Percentiles rank a stretch among this genome's conserved stretches.
These are phyloP conservation scores for Myxozyma monticola DNA, from an alignment of 805 yeast genomes.

Conservation along the genomic window DNA sequence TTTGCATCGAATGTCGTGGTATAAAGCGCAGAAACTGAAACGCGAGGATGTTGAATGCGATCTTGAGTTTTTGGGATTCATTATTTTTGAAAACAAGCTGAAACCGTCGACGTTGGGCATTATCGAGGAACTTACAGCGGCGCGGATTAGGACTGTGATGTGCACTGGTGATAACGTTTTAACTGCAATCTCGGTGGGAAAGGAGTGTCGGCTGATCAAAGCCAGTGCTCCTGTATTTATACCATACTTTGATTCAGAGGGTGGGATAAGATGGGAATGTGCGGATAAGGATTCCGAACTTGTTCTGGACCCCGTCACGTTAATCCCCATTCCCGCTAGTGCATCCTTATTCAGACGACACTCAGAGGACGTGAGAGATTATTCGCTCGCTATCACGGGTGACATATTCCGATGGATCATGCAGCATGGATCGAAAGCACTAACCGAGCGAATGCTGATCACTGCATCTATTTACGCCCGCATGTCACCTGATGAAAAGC, in stretches of 20 bases:
- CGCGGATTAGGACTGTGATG: conserved; percentile 83
- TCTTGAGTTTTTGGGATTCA: conserved; percentile 79
- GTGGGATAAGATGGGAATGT: conserved; percentile 42
- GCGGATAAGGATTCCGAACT: conserved; percentile 48
- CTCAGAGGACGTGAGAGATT: conserved; percentile 42
- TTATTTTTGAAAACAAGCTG: conserved; percentile 87
- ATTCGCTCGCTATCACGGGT: conserved; percentile 84
- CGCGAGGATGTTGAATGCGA: conserved; percentile 71
- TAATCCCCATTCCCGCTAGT: conserved; percentile 37
- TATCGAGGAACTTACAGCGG: conserved; percentile 58
- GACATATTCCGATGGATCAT: conserved; percentile 81
- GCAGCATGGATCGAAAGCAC: conserved; percentile 47
- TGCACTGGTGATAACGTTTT: conserved; percentile 96
- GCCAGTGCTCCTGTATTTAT: conserved; percentile 53
- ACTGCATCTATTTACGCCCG: conserved; percentile 83
- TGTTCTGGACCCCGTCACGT: conserved; percentile 62
- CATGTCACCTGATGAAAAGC: conserved; percentile 99
- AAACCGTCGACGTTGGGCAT: conserved; percentile 68
- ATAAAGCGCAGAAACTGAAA: conserved; percentile 50
- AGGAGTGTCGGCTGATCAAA: conserved; percentile 71
- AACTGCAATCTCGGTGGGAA: conserved; percentile 91
- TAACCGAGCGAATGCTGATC: conserved; percentile 54
- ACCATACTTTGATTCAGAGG: conserved; percentile 49
- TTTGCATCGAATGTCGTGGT: conserved; percentile 47
- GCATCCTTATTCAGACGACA: no score